Conservation (phyloP, 306 rosid species). For the Mimosa bimucronata region DNA sequence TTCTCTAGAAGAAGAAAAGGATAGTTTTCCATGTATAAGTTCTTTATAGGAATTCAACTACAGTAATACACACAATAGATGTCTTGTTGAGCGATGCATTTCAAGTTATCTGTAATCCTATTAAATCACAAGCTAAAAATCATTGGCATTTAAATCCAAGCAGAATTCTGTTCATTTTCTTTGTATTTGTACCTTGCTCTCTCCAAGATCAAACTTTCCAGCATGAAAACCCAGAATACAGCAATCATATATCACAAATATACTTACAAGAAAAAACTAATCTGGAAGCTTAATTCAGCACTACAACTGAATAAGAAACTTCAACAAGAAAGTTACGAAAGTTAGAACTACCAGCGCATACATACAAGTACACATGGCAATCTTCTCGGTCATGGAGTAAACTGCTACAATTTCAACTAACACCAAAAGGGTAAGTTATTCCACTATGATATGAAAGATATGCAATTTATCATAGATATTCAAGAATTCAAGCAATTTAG, state of each 20-base stretch:
- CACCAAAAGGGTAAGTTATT: not conserved
- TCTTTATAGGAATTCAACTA: conserved; percentile 26
- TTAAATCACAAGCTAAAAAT: not conserved
- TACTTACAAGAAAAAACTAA: conserved; percentile 3
- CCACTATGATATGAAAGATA: not conserved
- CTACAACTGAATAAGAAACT: not conserved
- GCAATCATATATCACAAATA: conserved; percentile 1
- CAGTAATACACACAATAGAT: not conserved
- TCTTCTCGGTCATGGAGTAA: not conserved
- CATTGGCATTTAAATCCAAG: not conserved
- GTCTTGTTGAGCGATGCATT: not conserved
- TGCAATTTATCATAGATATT: not conserved
- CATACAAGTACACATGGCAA: not conserved
- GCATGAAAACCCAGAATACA: conserved; percentile 26
- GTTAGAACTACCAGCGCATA: conserved; percentile 10
- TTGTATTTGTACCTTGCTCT: not conserved
- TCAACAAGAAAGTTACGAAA: not conserved
- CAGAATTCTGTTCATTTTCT: conserved; percentile 9
- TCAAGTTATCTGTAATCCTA: not conserved
- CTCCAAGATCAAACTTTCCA: conserved; percentile 18
- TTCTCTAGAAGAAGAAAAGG: conserved; percentile 31
- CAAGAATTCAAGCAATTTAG: not conserved
- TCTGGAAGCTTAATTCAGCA: conserved; percentile 13
- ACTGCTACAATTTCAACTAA: not conserved
- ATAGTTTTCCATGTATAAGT: not conserved